Conservation (phyloP, 2,329 filamentous ascomycete species). For the Daldinia sp. region DNA sequence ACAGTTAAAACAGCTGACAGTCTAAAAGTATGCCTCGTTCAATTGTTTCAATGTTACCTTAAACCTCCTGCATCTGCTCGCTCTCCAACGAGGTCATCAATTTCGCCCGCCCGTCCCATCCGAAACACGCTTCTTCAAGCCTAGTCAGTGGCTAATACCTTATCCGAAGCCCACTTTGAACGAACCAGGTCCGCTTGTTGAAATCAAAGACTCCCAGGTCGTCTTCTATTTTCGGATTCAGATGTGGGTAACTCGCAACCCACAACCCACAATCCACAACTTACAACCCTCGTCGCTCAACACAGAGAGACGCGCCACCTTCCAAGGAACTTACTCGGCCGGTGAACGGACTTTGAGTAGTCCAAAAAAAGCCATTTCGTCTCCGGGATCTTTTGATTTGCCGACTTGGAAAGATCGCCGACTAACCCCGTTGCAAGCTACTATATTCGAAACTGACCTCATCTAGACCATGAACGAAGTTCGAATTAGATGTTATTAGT, state of each 20-base stretch:
- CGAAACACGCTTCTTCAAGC: constrained; percentile 37
- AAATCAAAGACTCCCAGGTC: constrained; percentile 25
- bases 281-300: constrained; percentile 19
- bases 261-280: neutral
- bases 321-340: constrained; percentile 19
- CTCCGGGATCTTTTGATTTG: constrained; percentile 13
- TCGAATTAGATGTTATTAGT: neutral
- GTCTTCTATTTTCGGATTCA: constrained; percentile 43
- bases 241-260: constrained; percentile 33
- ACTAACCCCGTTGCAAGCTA: constrained; percentile 14
- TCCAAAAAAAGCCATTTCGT: constrained; percentile 15
- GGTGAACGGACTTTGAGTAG: neutral
- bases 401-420: constrained; percentile 5
- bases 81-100: constrained; percentile 26
- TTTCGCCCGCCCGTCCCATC: constrained; percentile 34
- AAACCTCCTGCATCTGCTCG: constrained; percentile 32
- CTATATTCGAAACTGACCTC: constrained; percentile 5
- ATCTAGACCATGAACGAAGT: neutral
- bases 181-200: constrained; percentile 22
- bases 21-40: constrained; percentile 33
- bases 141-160: constrained; percentile 35
- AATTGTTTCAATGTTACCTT: constrained; percentile 30
- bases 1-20: constrained; percentile 21
- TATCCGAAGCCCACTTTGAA: constrained; percentile 33
- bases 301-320: constrained; percentile 28